Conservation (phyloP, 2,329 filamentous ascomycete species). For the Cladorrhinum sp. region DNA sequence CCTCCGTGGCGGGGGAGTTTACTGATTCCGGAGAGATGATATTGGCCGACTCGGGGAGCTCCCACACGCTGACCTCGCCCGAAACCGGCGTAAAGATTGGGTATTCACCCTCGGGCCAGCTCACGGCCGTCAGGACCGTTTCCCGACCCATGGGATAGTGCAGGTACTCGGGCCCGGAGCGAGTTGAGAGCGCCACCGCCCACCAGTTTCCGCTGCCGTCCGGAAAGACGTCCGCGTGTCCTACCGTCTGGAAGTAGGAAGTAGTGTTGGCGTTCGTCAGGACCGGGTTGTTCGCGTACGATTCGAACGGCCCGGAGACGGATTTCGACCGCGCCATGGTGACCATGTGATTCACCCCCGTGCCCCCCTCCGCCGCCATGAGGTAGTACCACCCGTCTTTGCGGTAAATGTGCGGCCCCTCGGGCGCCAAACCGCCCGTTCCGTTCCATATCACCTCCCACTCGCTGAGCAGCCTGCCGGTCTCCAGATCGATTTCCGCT, state of each 20-base stretch:
- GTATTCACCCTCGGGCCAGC: conserved; percentile 36
- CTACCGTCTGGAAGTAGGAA: conserved; percentile 50
- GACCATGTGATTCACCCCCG: conserved; percentile 46
- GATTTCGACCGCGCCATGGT: conserved; percentile 44
- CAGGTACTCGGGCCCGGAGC: conserved; percentile 37
- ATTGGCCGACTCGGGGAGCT: conserved; percentile 20
- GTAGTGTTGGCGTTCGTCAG: conserved; percentile 45
- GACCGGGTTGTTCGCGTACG: conserved; percentile 43
- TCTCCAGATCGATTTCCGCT: conserved; percentile 39
- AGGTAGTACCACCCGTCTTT: conserved; percentile 53
- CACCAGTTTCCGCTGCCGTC: conserved; percentile 43
- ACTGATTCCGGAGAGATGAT: conserved; percentile 15
- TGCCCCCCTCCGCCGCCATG: conserved; percentile 53
- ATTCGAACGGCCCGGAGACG: conserved; percentile 45
- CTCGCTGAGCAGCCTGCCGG: conserved; percentile 36
- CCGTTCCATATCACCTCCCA: conserved; percentile 47
- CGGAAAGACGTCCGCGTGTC: conserved; percentile 56
- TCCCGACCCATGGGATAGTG: conserved; percentile 45
- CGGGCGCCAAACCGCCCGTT: conserved; percentile 42
- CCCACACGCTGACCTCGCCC: conserved; percentile 31
- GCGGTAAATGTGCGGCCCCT: conserved; percentile 54
- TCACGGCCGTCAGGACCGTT: conserved; percentile 40
- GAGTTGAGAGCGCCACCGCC: conserved; percentile 40
- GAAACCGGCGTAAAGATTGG: conserved; percentile 36
- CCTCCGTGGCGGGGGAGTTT: conserved; percentile 30